Base-by-base conservation (phyloP, 129 eudicot genomes). In the Tagetes erecta region DNA sequence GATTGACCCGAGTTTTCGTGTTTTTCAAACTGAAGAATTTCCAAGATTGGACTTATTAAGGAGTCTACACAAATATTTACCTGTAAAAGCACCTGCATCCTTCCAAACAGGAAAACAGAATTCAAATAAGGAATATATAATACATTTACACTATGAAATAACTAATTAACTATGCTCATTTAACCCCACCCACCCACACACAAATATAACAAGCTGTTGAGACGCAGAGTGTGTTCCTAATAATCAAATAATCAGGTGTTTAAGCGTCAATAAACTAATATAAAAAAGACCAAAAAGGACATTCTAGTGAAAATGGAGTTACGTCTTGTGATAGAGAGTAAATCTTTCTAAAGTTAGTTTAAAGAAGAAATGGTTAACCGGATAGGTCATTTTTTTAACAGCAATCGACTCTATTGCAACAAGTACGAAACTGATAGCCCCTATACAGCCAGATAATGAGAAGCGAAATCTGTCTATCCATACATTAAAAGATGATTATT, bases 61-160 rank as follows among this genome's bases (percentile, higher is more conserved):
- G 74, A 78, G 62, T 85, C 88, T 66, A 80, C 87, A 65, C 89
- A 87, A 64, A 92, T 81, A 81, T 83, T 89, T 59, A 89, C 86
- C 72, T 87, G 88, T 84, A 92, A 87, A 79, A 87, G 87, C 70
- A 92, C 98, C 98, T 92, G 96, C 98, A 87, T 84, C 88, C 96
- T 89, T 89, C 89, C 98, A 86, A 56, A 84, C 84, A 86, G 78
- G 84, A 92, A 85, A 68, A 81, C 81, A 70, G 72, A 72, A 85
- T 78, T 65, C 80, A 83, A 50, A 90, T 83, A 77, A 87, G 83
- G 27, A 36, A 67, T 60, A 60, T 36, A 63, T 41, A 42, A 34
- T 4, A 20, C 20, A 40, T 66, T 53, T 8, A 34, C 10, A 47
- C 64, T 52, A 39, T 62, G 67, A 35, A 62, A 59, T 20, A 59